A percentile compares a stretch with the other conserved stretches of the same genome.
Evolutionary conservation across 169 alveolate genomes (phyloP).

Genomic region (Eimeria zaria): DNA sequence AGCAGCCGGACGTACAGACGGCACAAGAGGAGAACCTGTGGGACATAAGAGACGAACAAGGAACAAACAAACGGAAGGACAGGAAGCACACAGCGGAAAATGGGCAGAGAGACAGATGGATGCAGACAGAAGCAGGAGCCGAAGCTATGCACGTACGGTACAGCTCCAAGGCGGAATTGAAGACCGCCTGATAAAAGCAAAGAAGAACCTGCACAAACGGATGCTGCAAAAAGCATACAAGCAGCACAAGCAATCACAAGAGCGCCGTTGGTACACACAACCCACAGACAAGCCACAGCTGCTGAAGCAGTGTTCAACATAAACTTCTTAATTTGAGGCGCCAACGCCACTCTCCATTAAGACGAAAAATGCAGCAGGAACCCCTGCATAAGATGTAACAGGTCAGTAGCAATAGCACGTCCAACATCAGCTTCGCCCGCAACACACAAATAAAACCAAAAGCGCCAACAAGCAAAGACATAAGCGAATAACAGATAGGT

Average conservation of each 20-base stretch:
- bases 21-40: not conserved
- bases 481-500: not conserved
- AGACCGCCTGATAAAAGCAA: constrained; percentile 46
- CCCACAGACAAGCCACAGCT: not conserved
- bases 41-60: not conserved
- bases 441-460: not conserved
- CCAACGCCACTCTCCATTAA: not conserved
- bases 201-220: constrained; percentile 67
- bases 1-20: not conserved
- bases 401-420: too few species aligned
- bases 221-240: constrained; percentile 26
- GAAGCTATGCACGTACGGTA: not conserved
- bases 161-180: not conserved
- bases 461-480: not conserved
- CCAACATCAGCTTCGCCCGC: not conserved
- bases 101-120: not conserved
- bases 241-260: not conserved
- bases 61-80: not conserved
- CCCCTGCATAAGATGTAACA: too few species aligned
- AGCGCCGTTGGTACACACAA: not conserved
- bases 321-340: not conserved
- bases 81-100: not conserved
- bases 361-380: not conserved
- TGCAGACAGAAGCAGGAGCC: not conserved
- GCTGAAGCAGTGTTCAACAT: not conserved